Conservation (phyloP, 2,329 filamentous ascomycete genomes). For the Nakataea oryzae region DNA sequence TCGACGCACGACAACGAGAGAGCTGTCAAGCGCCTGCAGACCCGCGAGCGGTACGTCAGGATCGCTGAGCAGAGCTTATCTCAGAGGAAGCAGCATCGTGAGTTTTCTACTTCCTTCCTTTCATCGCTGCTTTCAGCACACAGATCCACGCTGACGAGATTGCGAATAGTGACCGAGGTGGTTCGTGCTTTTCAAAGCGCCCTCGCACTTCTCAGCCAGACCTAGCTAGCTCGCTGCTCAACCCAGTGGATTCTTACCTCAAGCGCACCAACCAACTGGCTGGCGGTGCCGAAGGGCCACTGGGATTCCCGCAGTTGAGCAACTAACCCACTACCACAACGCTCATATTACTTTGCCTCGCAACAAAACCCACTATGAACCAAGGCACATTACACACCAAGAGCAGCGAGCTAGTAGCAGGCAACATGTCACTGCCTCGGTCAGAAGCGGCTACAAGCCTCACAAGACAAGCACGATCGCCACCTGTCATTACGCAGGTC, state of each 20-base stretch:
- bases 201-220: constrained; percentile 39
- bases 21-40: constrained; percentile 70
- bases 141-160: constrained; percentile 10
- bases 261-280: not conserved
- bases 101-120: constrained; percentile 20
- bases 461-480: not conserved
- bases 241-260: not conserved
- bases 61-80: constrained; percentile 62
- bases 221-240: not conserved
- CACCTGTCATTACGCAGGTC: constrained; percentile 29
- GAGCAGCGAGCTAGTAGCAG: not conserved
- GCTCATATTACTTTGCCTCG: not conserved
- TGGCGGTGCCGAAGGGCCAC: not conserved
- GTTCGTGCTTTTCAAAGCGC: constrained; percentile 54
- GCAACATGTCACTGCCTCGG: not conserved
- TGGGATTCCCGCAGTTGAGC: not conserved
- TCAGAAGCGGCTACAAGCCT: not conserved
- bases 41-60: constrained; percentile 65
- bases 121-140: not conserved
- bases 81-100: constrained; percentile 73
- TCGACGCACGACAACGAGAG: constrained; percentile 65
- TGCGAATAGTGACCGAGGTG: constrained; percentile 37
- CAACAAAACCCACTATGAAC: not conserved
- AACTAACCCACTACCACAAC: not conserved
- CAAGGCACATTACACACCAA: not conserved